Evolutionary conservation across 345 rosid species (phyloP).

Genomic region (Murraya koenigii): DNA sequence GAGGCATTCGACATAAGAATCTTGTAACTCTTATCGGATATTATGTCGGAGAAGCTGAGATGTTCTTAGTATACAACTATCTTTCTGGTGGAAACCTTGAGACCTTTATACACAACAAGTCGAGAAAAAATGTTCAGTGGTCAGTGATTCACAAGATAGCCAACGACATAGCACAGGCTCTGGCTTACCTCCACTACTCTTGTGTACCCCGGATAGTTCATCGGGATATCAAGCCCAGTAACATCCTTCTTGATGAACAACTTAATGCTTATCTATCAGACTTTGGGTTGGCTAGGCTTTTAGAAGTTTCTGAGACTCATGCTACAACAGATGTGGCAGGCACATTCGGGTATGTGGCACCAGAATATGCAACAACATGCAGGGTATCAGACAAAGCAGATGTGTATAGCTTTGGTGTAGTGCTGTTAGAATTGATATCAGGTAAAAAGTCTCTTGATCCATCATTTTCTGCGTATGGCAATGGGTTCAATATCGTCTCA

Average conservation of each 20-base stretch:
- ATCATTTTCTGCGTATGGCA: slow-evolving; percentile 56
- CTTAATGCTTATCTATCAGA: slow-evolving; percentile 68
- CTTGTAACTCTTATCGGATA: slow-evolving; percentile 67
- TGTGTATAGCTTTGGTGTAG: slow-evolving; percentile 72
- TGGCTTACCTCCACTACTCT: slow-evolving; percentile 67
- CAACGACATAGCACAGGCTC: slow-evolving; percentile 57
- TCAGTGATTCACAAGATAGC: slow-evolving; percentile 57
- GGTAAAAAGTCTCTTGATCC: slow-evolving; percentile 73
- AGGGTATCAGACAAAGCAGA: slow-evolving; percentile 73
- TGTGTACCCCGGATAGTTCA: slow-evolving; percentile 69
- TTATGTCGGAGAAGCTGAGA: slow-evolving; percentile 52
- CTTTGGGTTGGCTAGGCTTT: slow-evolving; percentile 64
- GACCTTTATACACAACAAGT: slow-evolving; percentile 54
- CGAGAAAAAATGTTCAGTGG: slow-evolving; percentile 39
- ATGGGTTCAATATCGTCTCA: slow-evolving; percentile 63
- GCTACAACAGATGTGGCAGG: slow-evolving; percentile 76
- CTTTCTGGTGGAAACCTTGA: slow-evolving; percentile 77
- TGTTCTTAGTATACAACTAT: slow-evolving; percentile 63
- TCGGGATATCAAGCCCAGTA: slow-evolving; percentile 74
- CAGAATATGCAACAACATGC: slow-evolving; percentile 73
- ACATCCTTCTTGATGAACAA: slow-evolving; percentile 60
- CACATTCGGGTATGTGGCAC: slow-evolving; percentile 75
- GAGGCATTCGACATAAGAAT: slow-evolving; percentile 57
- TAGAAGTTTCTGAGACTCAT: slow-evolving; percentile 70
- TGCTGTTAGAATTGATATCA: slow-evolving; percentile 55